A percentile compares a stretch with the other conserved stretches of the same genome.
Evolutionary conservation across 2,329 filamentous ascomycete genomes (phyloP).

Genomic region (Colletotrichum sp.): DNA sequence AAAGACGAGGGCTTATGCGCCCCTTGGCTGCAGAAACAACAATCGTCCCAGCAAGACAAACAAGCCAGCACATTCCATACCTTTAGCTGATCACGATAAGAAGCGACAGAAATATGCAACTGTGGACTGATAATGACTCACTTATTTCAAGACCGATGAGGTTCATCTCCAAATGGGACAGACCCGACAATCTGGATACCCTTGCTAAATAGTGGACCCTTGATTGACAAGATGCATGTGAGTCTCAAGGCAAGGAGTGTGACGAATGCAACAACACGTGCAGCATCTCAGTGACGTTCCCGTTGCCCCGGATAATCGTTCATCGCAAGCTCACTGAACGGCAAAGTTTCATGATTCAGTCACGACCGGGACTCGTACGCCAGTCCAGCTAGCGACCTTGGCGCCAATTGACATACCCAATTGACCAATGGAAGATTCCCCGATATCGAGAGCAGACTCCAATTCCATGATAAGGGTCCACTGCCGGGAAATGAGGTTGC

Average conservation of each 20-base stretch:
- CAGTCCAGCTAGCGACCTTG: background rate
- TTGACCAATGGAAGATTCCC: background rate
- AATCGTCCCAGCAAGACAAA: background rate
- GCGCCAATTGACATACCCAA: background rate
- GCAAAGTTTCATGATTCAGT: background rate
- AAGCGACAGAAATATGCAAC: background rate
- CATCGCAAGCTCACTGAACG: background rate
- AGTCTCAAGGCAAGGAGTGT: background rate
- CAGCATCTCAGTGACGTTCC: background rate
- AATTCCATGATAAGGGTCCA: background rate
- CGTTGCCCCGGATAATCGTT: background rate
- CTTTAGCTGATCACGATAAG: background rate
- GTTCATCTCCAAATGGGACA: background rate
- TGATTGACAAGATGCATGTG: background rate
- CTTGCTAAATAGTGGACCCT: background rate
- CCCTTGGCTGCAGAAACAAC: background rate
- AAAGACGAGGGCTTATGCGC: background rate
- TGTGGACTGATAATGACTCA: background rate
- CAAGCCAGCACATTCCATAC: fast-evolving
- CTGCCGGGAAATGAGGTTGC: slow-evolving; percentile 4
- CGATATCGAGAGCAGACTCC: background rate
- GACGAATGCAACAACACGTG: background rate
- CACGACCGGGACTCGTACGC: background rate
- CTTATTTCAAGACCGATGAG: background rate
- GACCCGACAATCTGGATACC: background rate